These are phyloP conservation scores for Arthrobotrys sinensis DNA, from an alignment of 2,329 filamentous ascomycete genomes.

Conservation along the genomic window DNA sequence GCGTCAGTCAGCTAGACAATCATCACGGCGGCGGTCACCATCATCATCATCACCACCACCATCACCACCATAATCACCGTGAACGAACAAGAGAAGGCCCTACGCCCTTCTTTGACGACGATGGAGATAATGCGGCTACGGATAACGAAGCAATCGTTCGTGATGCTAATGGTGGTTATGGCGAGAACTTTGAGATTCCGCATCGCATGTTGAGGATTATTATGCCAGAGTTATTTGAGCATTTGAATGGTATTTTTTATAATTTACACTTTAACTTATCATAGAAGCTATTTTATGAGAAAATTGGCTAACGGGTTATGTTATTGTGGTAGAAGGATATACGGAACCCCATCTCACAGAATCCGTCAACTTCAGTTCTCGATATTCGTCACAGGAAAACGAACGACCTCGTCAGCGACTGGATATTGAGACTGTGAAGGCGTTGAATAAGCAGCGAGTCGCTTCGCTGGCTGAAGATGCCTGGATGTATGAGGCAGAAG, in stretches of 20 bases:
- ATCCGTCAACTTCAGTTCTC: slow-evolving; percentile 51
- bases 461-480: slow-evolving; percentile 83
- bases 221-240: slow-evolving; percentile 59
- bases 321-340: slow-evolving; percentile 30
- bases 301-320: slow-evolving; percentile 33
- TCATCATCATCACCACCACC: slow-evolving; percentile 41
- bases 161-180: slow-evolving; percentile 55
- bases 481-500: slow-evolving; percentile 89
- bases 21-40: slow-evolving; percentile 33
- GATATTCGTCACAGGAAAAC: slow-evolving; percentile 74
- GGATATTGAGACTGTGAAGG: slow-evolving; percentile 68
- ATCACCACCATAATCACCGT: slow-evolving; percentile 24
- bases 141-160: slow-evolving; percentile 56
- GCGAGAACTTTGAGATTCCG: slow-evolving; percentile 66
- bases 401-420: slow-evolving; percentile 78
- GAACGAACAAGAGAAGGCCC: slow-evolving; percentile 45
- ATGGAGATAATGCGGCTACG: slow-evolving; percentile 29
- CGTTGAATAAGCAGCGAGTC: slow-evolving; percentile 73
- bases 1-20: slow-evolving; percentile 70
- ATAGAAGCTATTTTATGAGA: background rate
- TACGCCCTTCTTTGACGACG: slow-evolving; percentile 54
- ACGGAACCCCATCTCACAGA: slow-evolving; percentile 49
- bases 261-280: background rate
- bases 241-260: slow-evolving; percentile 46
- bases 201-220: slow-evolving; percentile 56